Evolutionary conservation across 139 green algal genomes (phyloP), one percentile per base, ranked within the genome.

Genomic region (Micractinium sp.): DNA sequence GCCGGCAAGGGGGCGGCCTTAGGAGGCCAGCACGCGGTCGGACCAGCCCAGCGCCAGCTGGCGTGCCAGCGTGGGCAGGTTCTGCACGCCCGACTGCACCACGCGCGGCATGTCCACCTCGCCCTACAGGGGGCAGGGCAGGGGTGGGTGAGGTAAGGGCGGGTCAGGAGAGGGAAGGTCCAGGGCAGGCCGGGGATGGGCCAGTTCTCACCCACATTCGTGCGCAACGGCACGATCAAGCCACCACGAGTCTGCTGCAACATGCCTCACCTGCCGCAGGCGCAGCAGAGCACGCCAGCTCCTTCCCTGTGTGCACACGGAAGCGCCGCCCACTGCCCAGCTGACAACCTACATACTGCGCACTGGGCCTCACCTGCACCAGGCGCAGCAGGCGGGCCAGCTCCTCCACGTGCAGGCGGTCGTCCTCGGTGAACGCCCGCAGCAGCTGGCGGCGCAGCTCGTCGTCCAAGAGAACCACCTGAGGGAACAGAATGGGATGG

Each of bases 371-470:
- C 86, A 89, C 85, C 85, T 93, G 87, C 13, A 96, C 83, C 83
- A 98, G 86, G 23, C 86, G 53, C 69, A 97, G 82, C 91, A 98
- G 90, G 29, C 92, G 85, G 63, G 91, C 75, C 76, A 97, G 92
- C 89, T 97, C 96, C 9, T 94, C 61, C 2, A 99, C 77, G 89
- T 98, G 97, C 93, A 99, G 95, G 63, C 95, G 90, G 90, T 99
- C 96, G 92, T 98, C 98, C 92, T 99, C 96, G 18, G 98, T 99
- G 76, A 99, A 93, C 4, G 98, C 98, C 69, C 97, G 82, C 33
- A 99, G 84, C 75, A 99, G 89, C 95, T 99, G 96, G 15, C 87
- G 91, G 19, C 96, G 88, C 82, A 98, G 93, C 82, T 92, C 89
- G 67, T 95, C 91, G 85, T 98, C 96, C 86, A 96, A 81, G 88